phyloP scores from a whole-genome alignment of 805 yeast species.

The Wickerhamomyces bisporus region DNA sequence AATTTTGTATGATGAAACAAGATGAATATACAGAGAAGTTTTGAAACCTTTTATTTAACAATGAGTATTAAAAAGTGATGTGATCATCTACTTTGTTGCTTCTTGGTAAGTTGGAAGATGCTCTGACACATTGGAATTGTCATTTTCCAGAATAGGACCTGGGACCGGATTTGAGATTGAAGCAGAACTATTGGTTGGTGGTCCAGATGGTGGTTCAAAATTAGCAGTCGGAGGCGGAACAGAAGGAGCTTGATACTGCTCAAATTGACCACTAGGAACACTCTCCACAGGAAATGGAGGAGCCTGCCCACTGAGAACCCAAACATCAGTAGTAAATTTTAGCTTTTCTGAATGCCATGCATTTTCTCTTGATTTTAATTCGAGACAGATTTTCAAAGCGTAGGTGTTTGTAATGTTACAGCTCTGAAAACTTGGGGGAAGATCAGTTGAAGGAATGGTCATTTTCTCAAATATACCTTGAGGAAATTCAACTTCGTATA shows the following conservation, averaged over 20 bases:
- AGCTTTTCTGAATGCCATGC: background rate
- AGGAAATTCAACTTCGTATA: slow-evolving; percentile 1
- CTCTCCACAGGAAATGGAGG: background rate
- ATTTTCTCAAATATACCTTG: background rate
- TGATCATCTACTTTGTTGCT: background rate
- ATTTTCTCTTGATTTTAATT: slow-evolving; percentile 14
- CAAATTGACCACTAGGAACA: background rate
- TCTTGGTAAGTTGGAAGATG: slow-evolving; percentile 11
- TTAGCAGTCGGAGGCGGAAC: background rate
- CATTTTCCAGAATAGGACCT: background rate
- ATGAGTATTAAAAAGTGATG: too few relatives aligned
- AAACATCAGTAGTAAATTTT: background rate
- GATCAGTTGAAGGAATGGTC: slow-evolving; percentile 26
- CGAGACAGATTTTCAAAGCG: slow-evolving; percentile 29
- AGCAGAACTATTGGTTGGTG: background rate
- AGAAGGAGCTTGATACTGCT: background rate
- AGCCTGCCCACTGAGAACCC: slow-evolving; percentile 3
- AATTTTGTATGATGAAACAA: too few relatives aligned
- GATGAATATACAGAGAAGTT: too few relatives aligned
- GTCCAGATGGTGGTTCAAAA: background rate
- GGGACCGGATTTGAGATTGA: background rate
- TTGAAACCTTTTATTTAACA: too few relatives aligned
- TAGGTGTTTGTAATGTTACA: slow-evolving; percentile 52
- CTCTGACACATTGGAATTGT: background rate
- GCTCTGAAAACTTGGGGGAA: slow-evolving; percentile 46